Conservation (phyloP, 2,329 filamentous ascomycete genomes). For the Hypoxylon sp. region DNA sequence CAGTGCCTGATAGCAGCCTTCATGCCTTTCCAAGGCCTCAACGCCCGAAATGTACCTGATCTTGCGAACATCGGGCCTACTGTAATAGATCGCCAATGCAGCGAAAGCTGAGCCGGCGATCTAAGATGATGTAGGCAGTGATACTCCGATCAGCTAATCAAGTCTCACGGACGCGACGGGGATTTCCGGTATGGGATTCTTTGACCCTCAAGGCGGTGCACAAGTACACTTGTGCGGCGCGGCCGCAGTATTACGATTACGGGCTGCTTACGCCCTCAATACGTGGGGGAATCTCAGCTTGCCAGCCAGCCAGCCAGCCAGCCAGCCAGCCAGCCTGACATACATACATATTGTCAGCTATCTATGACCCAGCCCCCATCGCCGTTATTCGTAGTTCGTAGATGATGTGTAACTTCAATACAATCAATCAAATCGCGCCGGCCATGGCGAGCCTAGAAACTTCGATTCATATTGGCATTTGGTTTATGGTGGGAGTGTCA, state of each 20-base stretch:
- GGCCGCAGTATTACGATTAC: background rate
- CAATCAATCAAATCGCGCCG: background rate
- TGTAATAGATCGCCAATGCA: background rate
- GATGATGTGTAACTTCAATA: background rate
- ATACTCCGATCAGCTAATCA: conserved; percentile 4
- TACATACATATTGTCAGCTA: background rate
- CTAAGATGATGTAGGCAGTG: background rate
- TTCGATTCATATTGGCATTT: conserved; percentile 18
- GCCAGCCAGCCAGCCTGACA: background rate
- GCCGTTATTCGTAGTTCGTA: background rate
- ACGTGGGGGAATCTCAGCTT: too few species aligned
- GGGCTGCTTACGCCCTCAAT: conserved; percentile 15
- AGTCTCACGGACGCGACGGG: background rate
- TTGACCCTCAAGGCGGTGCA: conserved; percentile 6
- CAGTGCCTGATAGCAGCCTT: background rate
- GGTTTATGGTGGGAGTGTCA: conserved; percentile 23
- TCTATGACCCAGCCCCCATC: background rate
- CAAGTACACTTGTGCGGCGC: background rate
- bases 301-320: background rate
- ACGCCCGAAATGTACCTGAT: conserved; percentile 1
- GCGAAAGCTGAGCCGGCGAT: background rate
- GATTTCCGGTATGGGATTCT: conserved; percentile 1
- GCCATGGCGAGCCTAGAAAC: conserved; percentile 14
- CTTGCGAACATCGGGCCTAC: background rate
- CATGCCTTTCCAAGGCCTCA: background rate